Percentiles rank a stretch among this genome's conserved stretches.
Evolutionary conservation across 495 filamentous ascomycete species (phyloP).

Genomic region (Hypoxylon lienhwacheense): DNA sequence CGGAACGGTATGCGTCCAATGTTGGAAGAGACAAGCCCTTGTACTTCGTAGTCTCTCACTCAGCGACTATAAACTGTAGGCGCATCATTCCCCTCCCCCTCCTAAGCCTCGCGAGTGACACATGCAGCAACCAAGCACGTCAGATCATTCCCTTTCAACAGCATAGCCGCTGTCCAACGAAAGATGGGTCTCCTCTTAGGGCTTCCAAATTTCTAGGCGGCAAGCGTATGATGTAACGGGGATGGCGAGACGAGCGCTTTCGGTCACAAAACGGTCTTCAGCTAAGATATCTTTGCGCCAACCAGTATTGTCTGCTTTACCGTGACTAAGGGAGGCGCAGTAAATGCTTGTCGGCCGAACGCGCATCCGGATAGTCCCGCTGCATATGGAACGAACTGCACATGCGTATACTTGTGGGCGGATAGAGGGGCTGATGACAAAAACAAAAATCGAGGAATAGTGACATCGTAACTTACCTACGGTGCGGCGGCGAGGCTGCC

Average conservation of each 20-base stretch:
- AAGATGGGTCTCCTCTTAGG: no score
- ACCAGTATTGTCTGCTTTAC: no score
- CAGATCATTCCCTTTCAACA: no score
- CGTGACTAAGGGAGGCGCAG: background rate
- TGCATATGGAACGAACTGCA: background rate
- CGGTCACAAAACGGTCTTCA: no score
- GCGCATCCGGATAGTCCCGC: background rate
- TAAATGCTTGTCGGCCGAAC: background rate
- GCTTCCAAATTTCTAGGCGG: no score
- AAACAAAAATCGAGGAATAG: slow-evolving; percentile 12
- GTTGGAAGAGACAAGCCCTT: slow-evolving; percentile 11
- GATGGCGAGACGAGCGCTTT: no score
- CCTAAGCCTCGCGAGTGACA: background rate
- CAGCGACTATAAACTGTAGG: background rate
- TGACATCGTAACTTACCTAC: slow-evolving; percentile 44
- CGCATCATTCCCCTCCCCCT: slow-evolving; percentile 1
- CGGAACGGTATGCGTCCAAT: slow-evolving; percentile 29
- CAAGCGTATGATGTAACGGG: no score
- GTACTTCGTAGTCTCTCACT: background rate
- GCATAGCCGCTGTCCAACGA: no score
- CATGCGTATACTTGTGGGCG: background rate
- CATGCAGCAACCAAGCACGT: no score
- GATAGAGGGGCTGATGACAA: slow-evolving; percentile 2
- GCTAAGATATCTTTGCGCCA: no score
- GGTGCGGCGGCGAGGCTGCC: slow-evolving; percentile 50